phyloP scores from a whole-genome alignment of 2,329 filamentous ascomycete species.

The Trichoderma aggressivum region DNA sequence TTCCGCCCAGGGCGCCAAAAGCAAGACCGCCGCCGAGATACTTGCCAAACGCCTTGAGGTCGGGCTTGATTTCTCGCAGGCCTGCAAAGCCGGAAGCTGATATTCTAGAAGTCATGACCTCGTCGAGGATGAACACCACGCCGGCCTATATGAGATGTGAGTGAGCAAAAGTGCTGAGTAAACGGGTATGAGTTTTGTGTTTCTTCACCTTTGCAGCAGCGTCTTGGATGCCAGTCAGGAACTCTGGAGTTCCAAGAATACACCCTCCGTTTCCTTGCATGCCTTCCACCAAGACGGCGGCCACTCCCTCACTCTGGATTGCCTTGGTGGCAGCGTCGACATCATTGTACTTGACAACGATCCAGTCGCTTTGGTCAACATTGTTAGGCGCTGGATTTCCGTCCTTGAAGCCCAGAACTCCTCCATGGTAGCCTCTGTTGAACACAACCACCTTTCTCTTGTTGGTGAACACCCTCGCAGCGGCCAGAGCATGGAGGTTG shows the following conservation, averaged over 20 bases:
- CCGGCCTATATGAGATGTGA: slow-evolving; percentile 33
- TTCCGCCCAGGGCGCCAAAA: slow-evolving; percentile 65
- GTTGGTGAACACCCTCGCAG: slow-evolving; percentile 45
- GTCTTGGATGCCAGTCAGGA: slow-evolving; percentile 49
- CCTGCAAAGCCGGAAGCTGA: slow-evolving; percentile 46
- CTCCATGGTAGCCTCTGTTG: slow-evolving; percentile 42
- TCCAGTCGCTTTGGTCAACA: slow-evolving; percentile 52
- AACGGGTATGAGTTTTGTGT: not conserved
- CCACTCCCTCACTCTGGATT: slow-evolving; percentile 47
- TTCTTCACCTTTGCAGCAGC: slow-evolving; percentile 38
- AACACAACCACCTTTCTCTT: slow-evolving; percentile 51
- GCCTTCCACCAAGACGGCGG: slow-evolving; percentile 62
- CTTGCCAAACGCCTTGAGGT: slow-evolving; percentile 64
- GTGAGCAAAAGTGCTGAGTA: not conserved
- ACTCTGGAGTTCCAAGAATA: slow-evolving; percentile 47
- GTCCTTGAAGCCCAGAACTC: slow-evolving; percentile 35
- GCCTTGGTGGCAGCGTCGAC: slow-evolving; percentile 42
- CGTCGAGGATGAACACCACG: slow-evolving; percentile 64
- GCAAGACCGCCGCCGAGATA: slow-evolving; percentile 64
- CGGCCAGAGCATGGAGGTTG: slow-evolving; percentile 56
- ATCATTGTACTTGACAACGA: slow-evolving; percentile 63
- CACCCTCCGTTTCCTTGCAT: slow-evolving; percentile 64
- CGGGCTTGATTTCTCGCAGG: slow-evolving; percentile 47
- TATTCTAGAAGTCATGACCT: slow-evolving; percentile 67
- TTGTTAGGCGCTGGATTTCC: slow-evolving; percentile 40